Percentiles rank a stretch among this genome's conserved stretches.
phyloP scores from a whole-genome alignment of 2,329 filamentous ascomycete species.

The Neoscytalidium dimidiatum region DNA sequence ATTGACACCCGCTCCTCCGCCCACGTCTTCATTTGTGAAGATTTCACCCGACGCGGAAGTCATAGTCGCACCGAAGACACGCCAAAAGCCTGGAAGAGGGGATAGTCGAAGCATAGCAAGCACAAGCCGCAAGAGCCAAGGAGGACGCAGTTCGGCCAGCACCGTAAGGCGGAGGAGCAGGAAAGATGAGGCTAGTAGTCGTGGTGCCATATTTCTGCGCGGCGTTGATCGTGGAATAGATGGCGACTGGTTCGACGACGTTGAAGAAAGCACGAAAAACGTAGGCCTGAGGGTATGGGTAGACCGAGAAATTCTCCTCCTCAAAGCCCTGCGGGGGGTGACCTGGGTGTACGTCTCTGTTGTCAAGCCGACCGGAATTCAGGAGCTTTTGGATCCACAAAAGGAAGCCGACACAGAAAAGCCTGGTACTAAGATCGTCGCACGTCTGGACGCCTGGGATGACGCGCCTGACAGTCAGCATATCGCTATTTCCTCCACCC shows the following conservation, averaged over 20 bases:
- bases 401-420: conserved; percentile 63
- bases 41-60: conserved; percentile 94
- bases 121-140: conserved; percentile 72
- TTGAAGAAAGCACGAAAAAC: conserved; percentile 49
- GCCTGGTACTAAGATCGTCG: conserved; percentile 69
- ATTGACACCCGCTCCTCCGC: conserved; percentile 71
- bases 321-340: conserved; percentile 72
- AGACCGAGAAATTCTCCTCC: conserved; percentile 73
- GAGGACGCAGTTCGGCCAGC: conserved; percentile 71
- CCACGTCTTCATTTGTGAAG: conserved; percentile 79
- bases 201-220: conserved; percentile 72
- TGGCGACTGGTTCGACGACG: conserved; percentile 75
- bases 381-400: conserved; percentile 71
- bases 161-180: conserved; percentile 62
- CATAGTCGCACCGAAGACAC: conserved; percentile 91
- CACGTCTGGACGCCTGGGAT: conserved; percentile 75
- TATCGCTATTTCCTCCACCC: conserved; percentile 72
- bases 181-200: conserved; percentile 65
- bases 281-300: conserved; percentile 77
- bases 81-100: conserved; percentile 66
- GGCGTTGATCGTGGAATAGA: conserved; percentile 72
- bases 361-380: conserved; percentile 77
- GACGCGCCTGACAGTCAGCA: conserved; percentile 83
- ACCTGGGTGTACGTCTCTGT: conserved; percentile 82
- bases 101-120: conserved; percentile 75